Evolutionary conservation across 139 green algal species (phyloP), one percentile per base, ranked within the genome.

Genomic region (Chlamydomonas schloesseri): DNA sequence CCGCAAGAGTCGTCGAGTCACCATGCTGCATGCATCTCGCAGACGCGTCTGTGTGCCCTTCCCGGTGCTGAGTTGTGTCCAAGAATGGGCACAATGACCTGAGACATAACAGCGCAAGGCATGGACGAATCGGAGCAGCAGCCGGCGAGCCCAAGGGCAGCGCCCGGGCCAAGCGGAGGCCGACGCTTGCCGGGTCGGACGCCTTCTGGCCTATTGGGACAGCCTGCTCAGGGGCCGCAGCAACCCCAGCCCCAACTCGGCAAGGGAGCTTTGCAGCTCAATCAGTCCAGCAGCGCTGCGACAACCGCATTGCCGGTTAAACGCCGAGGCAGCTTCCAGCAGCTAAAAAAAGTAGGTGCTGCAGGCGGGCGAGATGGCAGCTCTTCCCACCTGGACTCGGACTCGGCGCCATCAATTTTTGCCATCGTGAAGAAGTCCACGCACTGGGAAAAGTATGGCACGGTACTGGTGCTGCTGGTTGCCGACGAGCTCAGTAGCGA

Each of bases 371-470:
- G 47, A 15, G 82, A 80, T 71, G 71, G 60, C n/a, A 53, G 20
- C 28, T 81, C 57, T 17, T 71, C 71, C 11, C 55, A 71, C 58
- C 47, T 80, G 28, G 82, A 81, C 24, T 73, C 71, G 37, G 82
- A 80, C 31, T 73, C 57, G n/a, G 50, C 47, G 3, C 82, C 71
- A n/a, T 80, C 60, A 11, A 73, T 80, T 50, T 87, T 80, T 29
- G 72, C 82, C 9, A 71, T 87, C 23, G 71, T 79, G 5, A 84
- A 83, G 55, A 89, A 89, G 57, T 68, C 68, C 46, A 89, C 84
- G n/a, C 84, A 89, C 42, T 89, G 84, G 84, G 84, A 89, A 28
- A 78, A 79, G 36, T 89, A 81, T 79, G 84, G 84, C 28, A 89
- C 84, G 0, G 73, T 89, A 0, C 75, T 89, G 0, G 84, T 89